Base-by-base conservation (phyloP, 257 asterid species). In the Salvia splendens region DNA sequence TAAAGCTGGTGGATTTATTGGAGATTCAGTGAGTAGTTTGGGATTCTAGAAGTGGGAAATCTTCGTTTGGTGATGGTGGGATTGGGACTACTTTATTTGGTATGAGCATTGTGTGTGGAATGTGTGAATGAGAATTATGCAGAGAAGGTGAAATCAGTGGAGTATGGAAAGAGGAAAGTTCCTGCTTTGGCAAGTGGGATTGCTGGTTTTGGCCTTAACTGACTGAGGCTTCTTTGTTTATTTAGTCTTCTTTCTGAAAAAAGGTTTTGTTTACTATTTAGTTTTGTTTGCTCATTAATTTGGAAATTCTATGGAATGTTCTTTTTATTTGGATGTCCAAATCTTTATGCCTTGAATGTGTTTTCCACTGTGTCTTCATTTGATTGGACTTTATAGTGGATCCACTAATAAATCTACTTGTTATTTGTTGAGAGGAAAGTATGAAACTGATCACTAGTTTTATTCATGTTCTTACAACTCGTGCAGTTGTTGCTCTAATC, bases 401-500 rank as follows among this genome's bases (percentile, higher is more conserved):
- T 70, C 65, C 80, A 69, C 69, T 64, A 48, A 70, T 66, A 67
- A 51, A 55, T 75, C n/a, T n/a, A n/a, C n/a, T n/a, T n/a, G n/a
- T n/a, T 40, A 45, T 70, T 17, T 17, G 60, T 46, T 47, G 67
- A n/a, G 38, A 41, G 58, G 62, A 43, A 28, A 47, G 38, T 15
- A 12, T 49, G 8, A 36, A 14, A 57, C 55, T 38, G 49, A 40
- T 40, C 14, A 16, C 17, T 12, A 28, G 20, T 24, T 57, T 65
- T 20, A 12, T 70, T 69, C 62, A 14, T 11, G 60, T 45, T 70
- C 30, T 24, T 52, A 40, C n/a, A 32, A 71, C 35, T 52, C 15
- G 35, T 78, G 82, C 87, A 94, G 99, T 94, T 55, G 96, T 94
- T 17, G 98, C 99, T 41, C 84, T 94, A 79, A 86, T 88, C 55